Evolutionary conservation across 2,329 filamentous ascomycete species (phyloP).

Genomic region (Colletotrichum melonis): DNA sequence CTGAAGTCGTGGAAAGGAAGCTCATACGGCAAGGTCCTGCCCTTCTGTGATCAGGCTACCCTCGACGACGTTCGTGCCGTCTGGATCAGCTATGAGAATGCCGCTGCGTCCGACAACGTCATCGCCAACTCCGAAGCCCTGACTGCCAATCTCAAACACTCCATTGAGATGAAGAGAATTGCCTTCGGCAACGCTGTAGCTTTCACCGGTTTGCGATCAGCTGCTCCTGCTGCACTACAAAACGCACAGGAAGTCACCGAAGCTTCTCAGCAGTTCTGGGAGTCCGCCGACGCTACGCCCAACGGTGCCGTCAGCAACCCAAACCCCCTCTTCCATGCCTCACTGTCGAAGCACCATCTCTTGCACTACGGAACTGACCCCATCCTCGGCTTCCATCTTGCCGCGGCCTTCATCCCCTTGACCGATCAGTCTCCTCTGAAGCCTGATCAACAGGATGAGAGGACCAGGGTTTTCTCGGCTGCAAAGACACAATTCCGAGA

Average conservation of each 20-base stretch:
- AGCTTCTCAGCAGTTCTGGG: conserved; percentile 48
- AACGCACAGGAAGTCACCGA: conserved; percentile 39
- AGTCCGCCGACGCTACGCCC: conserved; percentile 44
- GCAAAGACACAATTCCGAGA: conserved; percentile 58
- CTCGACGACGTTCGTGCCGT: conserved; percentile 43
- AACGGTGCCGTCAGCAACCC: conserved; percentile 37
- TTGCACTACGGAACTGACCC: conserved; percentile 64
- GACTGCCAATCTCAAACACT: conserved; percentile 9
- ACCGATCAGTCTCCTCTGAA: conserved; percentile 52
- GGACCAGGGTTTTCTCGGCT: conserved; percentile 43
- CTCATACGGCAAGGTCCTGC: conserved; percentile 55
- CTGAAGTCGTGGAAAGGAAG: conserved; percentile 56
- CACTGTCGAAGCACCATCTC: conserved; percentile 46
- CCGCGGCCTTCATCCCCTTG: conserved; percentile 55
- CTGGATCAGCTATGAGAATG: conserved; percentile 19
- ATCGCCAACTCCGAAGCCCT: conserved; percentile 2
- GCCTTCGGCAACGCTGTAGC: conserved; percentile 38
- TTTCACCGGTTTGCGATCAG: conserved; percentile 49
- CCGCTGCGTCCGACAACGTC: conserved; percentile 4
- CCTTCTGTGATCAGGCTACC: conserved; percentile 61
- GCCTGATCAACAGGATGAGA: conserved; percentile 34
- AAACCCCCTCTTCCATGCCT: conserved; percentile 55
- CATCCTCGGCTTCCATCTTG: conserved; percentile 67
- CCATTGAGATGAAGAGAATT: not conserved
- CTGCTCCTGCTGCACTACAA: conserved; percentile 48